Conservation (phyloP, 2,329 filamentous ascomycete species). For the Colletotrichum musae region DNA sequence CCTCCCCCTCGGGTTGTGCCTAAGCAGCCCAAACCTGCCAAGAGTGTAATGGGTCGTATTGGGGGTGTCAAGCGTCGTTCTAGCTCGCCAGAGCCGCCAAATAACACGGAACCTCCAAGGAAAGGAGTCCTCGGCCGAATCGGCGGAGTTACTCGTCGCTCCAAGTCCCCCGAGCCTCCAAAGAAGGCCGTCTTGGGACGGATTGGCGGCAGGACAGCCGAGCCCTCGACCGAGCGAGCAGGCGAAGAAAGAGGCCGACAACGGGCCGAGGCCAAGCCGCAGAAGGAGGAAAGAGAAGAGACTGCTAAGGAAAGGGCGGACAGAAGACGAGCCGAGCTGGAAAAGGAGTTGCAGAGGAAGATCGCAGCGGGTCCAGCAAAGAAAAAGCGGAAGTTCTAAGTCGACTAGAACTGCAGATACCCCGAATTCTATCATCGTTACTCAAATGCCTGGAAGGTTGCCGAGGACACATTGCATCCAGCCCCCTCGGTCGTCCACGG, state of each 20-base stretch:
- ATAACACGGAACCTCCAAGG: conserved; percentile 45
- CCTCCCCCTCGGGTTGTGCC: background rate
- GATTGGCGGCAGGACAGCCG: conserved; percentile 48
- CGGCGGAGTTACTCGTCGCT: conserved; percentile 49
- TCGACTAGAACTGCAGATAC: background rate
- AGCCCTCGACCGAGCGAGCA: conserved; percentile 9
- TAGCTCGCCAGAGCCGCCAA: conserved; percentile 36
- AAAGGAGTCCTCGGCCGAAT: conserved; percentile 59
- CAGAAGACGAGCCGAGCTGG: conserved; percentile 65
- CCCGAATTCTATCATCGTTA: background rate
- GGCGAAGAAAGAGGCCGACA: conserved; percentile 21
- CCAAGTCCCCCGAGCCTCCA: conserved; percentile 32
- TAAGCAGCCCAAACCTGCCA: background rate
- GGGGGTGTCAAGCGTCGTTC: conserved; percentile 8
- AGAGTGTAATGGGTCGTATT: background rate
- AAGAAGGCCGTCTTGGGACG: conserved; percentile 49
- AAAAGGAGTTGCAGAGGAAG: conserved; percentile 65
- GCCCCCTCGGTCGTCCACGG: background rate
- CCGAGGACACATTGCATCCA: background rate
- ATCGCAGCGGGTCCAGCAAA: conserved; percentile 64
- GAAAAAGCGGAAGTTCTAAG: conserved; percentile 70
- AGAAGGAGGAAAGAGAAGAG: conserved; percentile 57
- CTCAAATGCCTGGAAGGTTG: background rate
- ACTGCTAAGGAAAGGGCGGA: conserved; percentile 63
- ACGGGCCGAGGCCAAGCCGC: conserved; percentile 44